Base-by-base conservation (phyloP, 2,329 filamentous ascomycete species). In the Verticillium nonalfalfae region DNA sequence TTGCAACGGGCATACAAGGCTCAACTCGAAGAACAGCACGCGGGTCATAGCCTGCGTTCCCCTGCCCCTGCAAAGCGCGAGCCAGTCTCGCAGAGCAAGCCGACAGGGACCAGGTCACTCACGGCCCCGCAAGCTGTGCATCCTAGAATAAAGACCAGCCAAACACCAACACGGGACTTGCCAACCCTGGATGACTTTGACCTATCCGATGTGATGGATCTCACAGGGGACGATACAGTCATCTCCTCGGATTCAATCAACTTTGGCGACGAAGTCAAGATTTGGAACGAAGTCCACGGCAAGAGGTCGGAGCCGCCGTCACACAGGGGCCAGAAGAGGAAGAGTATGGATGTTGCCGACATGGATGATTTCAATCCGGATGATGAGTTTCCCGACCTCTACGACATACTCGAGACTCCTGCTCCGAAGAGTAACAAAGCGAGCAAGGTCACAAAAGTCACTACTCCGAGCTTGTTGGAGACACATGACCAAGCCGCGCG, bases 301-400 rank as follows among this genome's bases (percentile, higher is more conserved):
- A 67, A 69, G 21, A 75, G 77, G 57, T 70, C 76, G 1, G 74
- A 76, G 34, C 75, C 75, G 5, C 58, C 70, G 10, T 64, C 74
- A 1, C 78, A 71, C 55, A 74, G 75, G 56, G 74, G 74, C 18
- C 82, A 79, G 69, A 85, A 85, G 70, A 72, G 81, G 63, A 85
- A 85, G 68, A 83, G 81, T 63, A 73, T 72, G 31, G 79, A 83
- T 10, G 79, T 81, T 31, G 64, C 64, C 39, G 60, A 61, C 9
- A 68, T 70, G 33, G 70, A 74, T 13, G 69, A 70, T 14, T 18
- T 21, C 45, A 18, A 52, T 13, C 5, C 21, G 45, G 72, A 69
- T 15, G 78, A 79, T 38, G 77, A 81, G 18, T 86, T 84, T 56
- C 82, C 81, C 0, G 83, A 86, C 64, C 79, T 86, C 7, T 78